Percentiles rank a stretch among this genome's conserved stretches.
Evolutionary conservation across 345 rosid species (phyloP).

Genomic region (Sisymbrium altissimum): DNA sequence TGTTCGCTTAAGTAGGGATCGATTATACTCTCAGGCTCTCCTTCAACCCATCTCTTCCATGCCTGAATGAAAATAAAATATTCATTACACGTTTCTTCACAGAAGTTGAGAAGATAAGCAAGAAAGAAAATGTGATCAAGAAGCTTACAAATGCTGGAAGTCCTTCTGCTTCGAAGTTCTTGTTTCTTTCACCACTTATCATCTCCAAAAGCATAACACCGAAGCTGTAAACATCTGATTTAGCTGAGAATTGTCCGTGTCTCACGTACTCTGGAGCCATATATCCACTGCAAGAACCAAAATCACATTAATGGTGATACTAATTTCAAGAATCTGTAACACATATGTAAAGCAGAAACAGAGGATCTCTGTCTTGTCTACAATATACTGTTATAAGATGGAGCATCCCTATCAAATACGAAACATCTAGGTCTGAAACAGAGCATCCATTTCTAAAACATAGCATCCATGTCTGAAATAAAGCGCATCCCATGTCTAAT

Average conservation of each 20-base stretch:
- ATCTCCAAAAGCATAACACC: slow-evolving; percentile 51
- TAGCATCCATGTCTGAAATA: not conserved
- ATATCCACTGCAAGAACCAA: slow-evolving; percentile 39
- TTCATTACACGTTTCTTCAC: not conserved
- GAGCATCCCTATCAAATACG: not conserved
- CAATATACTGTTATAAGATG: not conserved
- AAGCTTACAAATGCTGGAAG: slow-evolving; percentile 34
- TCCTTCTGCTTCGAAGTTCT: slow-evolving; percentile 36
- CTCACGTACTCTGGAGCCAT: slow-evolving; percentile 54
- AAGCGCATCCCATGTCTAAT: not conserved
- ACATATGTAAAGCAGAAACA: not conserved
- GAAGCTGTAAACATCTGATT: slow-evolving; percentile 50
- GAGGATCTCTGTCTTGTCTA: not conserved
- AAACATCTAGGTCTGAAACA: not conserved
- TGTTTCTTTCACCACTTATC: slow-evolving; percentile 45
- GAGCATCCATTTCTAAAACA: not conserved
- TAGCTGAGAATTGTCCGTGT: slow-evolving; percentile 47
- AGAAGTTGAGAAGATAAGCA: not conserved
- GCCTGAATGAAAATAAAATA: slow-evolving; percentile 30
- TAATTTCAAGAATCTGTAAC: not conserved
- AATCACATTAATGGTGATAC: not conserved
- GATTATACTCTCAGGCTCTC: slow-evolving; percentile 33
- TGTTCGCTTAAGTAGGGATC: slow-evolving; percentile 40
- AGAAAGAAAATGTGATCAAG: not conserved
- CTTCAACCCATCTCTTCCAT: slow-evolving; percentile 54